Evolutionary conservation across 352 stramenopile genomes (phyloP).

Genomic region (Phytophthora lateralis): DNA sequence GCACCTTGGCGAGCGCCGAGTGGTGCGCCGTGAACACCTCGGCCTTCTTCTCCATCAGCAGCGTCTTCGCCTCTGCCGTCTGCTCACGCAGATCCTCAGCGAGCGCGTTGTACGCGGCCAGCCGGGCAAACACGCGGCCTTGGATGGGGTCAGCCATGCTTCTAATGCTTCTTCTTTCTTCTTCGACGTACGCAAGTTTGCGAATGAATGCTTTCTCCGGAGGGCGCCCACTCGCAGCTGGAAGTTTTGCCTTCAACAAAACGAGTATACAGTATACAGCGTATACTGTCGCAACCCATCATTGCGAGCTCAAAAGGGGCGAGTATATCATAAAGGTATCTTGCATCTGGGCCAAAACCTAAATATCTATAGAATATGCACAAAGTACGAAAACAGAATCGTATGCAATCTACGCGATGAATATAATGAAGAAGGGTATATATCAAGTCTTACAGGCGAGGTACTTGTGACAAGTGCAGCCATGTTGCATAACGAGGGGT

Average conservation of each 20-base stretch:
- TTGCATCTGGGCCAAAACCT: no score
- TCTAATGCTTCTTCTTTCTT: conserved; percentile 7
- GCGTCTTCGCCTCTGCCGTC: conserved; percentile 32
- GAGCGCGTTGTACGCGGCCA: conserved; percentile 27
- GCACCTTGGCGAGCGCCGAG: conserved; percentile 45
- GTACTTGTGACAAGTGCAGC: conserved; percentile 27
- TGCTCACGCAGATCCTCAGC: conserved; percentile 39
- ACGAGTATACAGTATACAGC: background rate
- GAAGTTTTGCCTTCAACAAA: conserved; percentile 6
- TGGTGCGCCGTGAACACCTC: conserved; percentile 48
- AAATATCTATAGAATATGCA: no score
- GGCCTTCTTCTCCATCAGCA: conserved; percentile 48
- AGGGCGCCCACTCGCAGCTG: background rate
- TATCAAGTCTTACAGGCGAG: conserved; percentile 4
- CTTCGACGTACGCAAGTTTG: conserved; percentile 27
- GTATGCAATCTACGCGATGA: background rate
- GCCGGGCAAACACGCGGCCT: conserved; percentile 41
- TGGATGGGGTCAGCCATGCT: conserved; percentile 36
- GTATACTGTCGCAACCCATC: conserved; percentile 26
- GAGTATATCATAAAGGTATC: background rate
- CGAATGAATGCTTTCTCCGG: conserved; percentile 27
- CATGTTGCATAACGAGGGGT: conserved; percentile 22
- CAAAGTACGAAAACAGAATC: background rate
- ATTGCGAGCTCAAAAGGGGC: conserved; percentile 3
- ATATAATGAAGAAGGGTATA: background rate